Evolutionary conservation across 805 yeast genomes (phyloP).

Genomic region (Nakazawaea peltata): DNA sequence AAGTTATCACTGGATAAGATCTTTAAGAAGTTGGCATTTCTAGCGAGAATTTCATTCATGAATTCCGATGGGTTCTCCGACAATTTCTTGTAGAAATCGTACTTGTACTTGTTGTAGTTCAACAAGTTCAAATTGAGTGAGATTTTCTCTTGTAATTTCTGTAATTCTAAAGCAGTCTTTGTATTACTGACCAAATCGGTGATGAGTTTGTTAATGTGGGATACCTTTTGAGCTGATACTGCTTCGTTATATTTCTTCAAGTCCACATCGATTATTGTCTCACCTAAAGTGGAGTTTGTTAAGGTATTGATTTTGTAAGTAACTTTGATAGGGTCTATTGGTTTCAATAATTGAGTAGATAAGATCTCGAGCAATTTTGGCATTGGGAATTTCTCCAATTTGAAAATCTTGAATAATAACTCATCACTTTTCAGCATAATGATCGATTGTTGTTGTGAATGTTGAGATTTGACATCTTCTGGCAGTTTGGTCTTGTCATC

Average conservation of each 20-base stretch:
- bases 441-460: slow-evolving; percentile 13
- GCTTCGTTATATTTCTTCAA: slow-evolving; percentile 32
- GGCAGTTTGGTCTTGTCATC: slow-evolving; percentile 15
- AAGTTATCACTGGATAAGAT: slow-evolving; percentile 71
- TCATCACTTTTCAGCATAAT: slow-evolving; percentile 33
- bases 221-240: slow-evolving; percentile 29
- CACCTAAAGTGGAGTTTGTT: slow-evolving; percentile 73
- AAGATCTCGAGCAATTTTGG: slow-evolving; percentile 66
- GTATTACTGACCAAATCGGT: slow-evolving; percentile 36
- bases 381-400: slow-evolving; percentile 49
- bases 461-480: slow-evolving; percentile 10
- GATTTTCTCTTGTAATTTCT: slow-evolving; percentile 25
- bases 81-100: slow-evolving; percentile 69
- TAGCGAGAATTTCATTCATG: slow-evolving; percentile 63
- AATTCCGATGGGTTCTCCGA: slow-evolving; percentile 73
- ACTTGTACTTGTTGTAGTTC: slow-evolving; percentile 53
- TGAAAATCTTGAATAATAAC: slow-evolving; percentile 35
- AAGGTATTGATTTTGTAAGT: slow-evolving; percentile 74
- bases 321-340: slow-evolving; percentile 72
- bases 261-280: slow-evolving; percentile 67
- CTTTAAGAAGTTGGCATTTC: slow-evolving; percentile 79
- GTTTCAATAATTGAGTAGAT: slow-evolving; percentile 59
- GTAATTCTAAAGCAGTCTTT: slow-evolving; percentile 29
- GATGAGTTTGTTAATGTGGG: slow-evolving; percentile 33
- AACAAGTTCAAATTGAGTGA: slow-evolving; percentile 43